These are phyloP conservation scores for Amanita fuliginea DNA, from an alignment of 768 basidiomycete species.

Conservation along the genomic window DNA sequence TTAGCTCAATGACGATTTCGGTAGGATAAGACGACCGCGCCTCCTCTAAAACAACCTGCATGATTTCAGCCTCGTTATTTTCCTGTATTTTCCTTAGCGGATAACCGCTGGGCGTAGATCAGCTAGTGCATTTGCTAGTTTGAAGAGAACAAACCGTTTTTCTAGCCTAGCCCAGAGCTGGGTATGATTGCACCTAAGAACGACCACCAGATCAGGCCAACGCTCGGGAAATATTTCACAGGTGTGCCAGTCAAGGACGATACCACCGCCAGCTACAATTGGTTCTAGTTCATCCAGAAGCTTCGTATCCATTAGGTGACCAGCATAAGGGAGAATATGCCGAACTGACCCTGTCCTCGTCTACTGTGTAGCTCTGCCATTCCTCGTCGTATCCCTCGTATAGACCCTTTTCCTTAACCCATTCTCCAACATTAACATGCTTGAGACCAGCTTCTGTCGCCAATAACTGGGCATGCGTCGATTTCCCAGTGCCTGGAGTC, in stretches of 20 bases:
- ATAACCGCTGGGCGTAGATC: constrained; percentile 51
- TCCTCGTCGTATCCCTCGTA: constrained; percentile 86
- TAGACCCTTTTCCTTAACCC: constrained; percentile 73
- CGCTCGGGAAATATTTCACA: constrained; percentile 92
- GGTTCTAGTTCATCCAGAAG: constrained; percentile 83
- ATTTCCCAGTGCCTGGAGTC: constrained; percentile 93
- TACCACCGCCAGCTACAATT: constrained; percentile 52
- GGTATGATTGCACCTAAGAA: constrained; percentile 82
- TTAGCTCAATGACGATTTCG: constrained; percentile 81
- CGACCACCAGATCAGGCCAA: constrained; percentile 93
- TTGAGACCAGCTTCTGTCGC: constrained; percentile 59
- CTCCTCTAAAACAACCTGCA: constrained; percentile 86
- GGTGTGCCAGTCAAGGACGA: constrained; percentile 92
- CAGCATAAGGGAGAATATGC: background rate
- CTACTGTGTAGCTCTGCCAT: constrained; percentile 90
- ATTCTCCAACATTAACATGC: constrained; percentile 86
- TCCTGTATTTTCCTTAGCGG: constrained; percentile 91
- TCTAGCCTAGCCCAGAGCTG: constrained; percentile 86
- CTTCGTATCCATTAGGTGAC: constrained; percentile 26
- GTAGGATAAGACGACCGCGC: constrained; percentile 75
- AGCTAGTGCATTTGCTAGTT: constrained; percentile 2
- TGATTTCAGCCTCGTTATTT: constrained; percentile 98
- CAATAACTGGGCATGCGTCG: constrained; percentile 84
- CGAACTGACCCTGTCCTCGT: constrained; percentile 82
- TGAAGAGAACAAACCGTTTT: constrained; percentile 48